Conservation (phyloP, 2,329 filamentous ascomycete genomes). For the Pseudogymnoascus sp. region DNA sequence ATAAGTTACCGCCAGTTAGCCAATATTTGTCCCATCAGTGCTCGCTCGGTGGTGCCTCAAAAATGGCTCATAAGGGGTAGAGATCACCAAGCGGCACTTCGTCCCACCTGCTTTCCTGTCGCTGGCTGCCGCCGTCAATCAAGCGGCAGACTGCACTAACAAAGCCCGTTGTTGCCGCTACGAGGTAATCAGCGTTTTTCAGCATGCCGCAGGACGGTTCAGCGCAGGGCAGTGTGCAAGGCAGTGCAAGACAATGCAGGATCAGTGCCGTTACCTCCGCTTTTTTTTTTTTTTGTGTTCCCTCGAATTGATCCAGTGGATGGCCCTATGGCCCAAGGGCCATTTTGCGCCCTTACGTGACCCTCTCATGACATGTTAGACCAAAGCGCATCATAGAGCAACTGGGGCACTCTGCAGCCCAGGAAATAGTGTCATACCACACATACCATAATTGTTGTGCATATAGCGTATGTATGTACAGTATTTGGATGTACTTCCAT, state of each 20-base stretch:
- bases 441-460: background rate
- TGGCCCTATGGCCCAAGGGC: background rate
- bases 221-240: background rate
- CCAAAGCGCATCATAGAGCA: slow-evolving; percentile 1
- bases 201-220: background rate
- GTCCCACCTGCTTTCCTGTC: background rate
- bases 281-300: slow-evolving; percentile 7
- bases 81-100: background rate
- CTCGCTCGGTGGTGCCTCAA: background rate
- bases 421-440: background rate
- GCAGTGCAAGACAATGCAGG: background rate
- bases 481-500: background rate
- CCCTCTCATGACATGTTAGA: slow-evolving; percentile 2
- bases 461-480: background rate
- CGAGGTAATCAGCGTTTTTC: background rate
- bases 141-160: slow-evolving; percentile 7
- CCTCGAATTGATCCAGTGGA: slow-evolving; percentile 3
- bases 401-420: background rate
- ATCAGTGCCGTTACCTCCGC: background rate
- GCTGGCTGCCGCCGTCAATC: slow-evolving; percentile 3
- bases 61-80: background rate
- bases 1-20: background rate
- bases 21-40: background rate
- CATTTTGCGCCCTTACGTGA: slow-evolving; percentile 2
- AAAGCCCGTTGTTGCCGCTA: background rate